Evolutionary conservation across 495 filamentous ascomycete genomes (phyloP), one percentile per base, ranked within the genome.

Genomic region (Podospora anserina): DNA sequence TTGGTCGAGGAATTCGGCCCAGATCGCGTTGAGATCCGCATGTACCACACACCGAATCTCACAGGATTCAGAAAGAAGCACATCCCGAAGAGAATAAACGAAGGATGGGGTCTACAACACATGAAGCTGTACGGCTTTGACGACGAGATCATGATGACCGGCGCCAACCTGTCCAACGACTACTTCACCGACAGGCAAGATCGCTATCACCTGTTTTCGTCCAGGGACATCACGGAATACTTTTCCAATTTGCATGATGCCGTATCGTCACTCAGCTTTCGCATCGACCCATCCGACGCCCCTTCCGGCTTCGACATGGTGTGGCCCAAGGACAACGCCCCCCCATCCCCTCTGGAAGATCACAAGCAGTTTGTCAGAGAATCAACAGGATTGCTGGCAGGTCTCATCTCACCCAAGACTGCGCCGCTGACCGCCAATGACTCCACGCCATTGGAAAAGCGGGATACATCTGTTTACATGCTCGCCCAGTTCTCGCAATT

Each of bases 81-180:
- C 71, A 85, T 98, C 57, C 95, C 95, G 2, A 89, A 88, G 70
- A 86, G 95, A 11, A 92, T 98, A 75, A 99, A 99, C 72, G 95
- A 99, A 77, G 95, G 95, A 49, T 99, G 95, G 94, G 95, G 95
- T 16, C 80, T 99, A 57, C 95, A 99, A 75, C 95, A 99, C 75
- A 99, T 99, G 92, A 99, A 99, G 84, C 85, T 99, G 0, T 99
- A 99, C 71, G 95, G 96, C 0, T 79, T 97, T 56, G 95, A 99
- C 69, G 93, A 98, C 73, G 94, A 97, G 78, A 88, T 99, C 62
- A 95, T 99, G 49, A 85, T 99, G 30, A 96, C 93, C 2, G 95
- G 95, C 34, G 95, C 95, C 9, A 99, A 99, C 69, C 83, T 99
- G 11, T 97, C 93, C 5, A 85, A 84, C 44, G 94, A 98, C 74